Evolutionary conservation across 257 asterid species (phyloP).

Genomic region (Lithospermum erythrorhizon): DNA sequence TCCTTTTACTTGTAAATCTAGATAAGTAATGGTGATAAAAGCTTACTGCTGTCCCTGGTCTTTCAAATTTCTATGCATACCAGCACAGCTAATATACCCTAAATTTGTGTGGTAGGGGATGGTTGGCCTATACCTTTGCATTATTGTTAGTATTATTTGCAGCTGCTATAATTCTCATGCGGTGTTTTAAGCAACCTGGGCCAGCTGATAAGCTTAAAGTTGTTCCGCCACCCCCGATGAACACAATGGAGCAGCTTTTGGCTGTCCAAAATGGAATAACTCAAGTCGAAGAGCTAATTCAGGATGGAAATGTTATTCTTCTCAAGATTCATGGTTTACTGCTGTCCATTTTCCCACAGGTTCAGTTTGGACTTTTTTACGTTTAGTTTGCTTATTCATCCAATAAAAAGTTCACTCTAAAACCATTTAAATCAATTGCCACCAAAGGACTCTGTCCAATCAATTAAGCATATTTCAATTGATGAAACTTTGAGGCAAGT

Average conservation of each 20-base stretch:
- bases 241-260: slow-evolving; percentile 86
- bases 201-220: slow-evolving; percentile 65
- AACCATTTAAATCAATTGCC: not conserved
- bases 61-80: not conserved
- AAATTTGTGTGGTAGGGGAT: slow-evolving; percentile 55
- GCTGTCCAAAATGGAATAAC: slow-evolving; percentile 88
- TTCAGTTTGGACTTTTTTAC: slow-evolving; percentile 11
- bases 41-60: not conserved
- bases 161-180: slow-evolving; percentile 60
- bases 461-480: not conserved
- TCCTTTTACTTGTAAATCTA: too few relatives aligned
- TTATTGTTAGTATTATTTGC: slow-evolving; percentile 36
- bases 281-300: slow-evolving; percentile 78
- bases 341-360: slow-evolving; percentile 85
- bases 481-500: not conserved
- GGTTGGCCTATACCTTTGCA: slow-evolving; percentile 58
- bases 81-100: not conserved
- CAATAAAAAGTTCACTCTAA: not conserved
- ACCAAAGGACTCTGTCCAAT: not conserved
- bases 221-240: slow-evolving; percentile 67
- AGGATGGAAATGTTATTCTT: slow-evolving; percentile 72
- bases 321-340: slow-evolving; percentile 73
- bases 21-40: too few relatives aligned
- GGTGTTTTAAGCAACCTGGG: slow-evolving; percentile 46
- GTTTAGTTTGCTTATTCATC: not conserved